Conservation (phyloP, 768 basidiomycete genomes). For the Galerina marginata region DNA sequence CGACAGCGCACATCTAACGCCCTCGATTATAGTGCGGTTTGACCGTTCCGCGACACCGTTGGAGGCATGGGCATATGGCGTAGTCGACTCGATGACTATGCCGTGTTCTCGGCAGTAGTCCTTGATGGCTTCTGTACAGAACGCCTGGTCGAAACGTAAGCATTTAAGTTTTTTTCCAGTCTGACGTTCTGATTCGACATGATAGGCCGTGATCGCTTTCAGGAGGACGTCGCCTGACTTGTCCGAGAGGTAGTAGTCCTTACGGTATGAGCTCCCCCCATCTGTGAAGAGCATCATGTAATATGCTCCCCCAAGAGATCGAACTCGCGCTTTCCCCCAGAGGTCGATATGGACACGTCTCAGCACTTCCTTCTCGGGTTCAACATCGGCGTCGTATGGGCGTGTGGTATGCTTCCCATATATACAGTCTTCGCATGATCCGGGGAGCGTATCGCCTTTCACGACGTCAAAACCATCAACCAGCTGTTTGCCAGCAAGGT, state of each 20-base stretch:
- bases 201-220: not conserved
- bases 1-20: constrained; percentile 24
- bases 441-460: not conserved
- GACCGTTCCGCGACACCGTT: constrained; percentile 36
- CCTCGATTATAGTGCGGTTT: constrained; percentile 32
- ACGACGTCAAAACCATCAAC: constrained; percentile 29
- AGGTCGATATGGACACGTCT: constrained; percentile 30
- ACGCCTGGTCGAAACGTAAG: no score
- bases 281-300: constrained; percentile 35
- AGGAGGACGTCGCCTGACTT: constrained; percentile 26
- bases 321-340: constrained; percentile 27
- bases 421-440: constrained; percentile 32
- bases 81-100: no score
- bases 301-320: constrained; percentile 17
- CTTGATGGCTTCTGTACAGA: no score
- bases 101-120: no score
- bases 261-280: constrained; percentile 15
- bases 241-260: constrained; percentile 25
- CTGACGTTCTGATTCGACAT: no score
- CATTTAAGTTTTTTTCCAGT: no score
- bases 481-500: constrained; percentile 15
- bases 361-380: constrained; percentile 20
- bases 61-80: constrained; percentile 32
- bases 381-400: no score
- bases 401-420: constrained; percentile 33